Evolutionary conservation across 768 basidiomycete species (phyloP), one percentile per base, ranked within the genome.

Genomic region (Termitomyces sp.): DNA sequence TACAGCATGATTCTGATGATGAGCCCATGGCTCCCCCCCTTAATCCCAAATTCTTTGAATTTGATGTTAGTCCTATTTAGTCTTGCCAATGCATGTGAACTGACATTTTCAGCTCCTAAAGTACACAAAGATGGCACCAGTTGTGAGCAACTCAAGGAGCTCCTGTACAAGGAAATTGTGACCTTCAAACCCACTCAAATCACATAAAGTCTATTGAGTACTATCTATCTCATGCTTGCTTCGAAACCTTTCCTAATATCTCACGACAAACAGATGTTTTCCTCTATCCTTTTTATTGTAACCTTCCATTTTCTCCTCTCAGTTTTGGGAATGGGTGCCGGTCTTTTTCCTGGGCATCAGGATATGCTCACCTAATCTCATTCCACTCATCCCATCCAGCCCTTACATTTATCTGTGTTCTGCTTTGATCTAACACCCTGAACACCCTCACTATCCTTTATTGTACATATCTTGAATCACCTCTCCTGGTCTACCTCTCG

Each of bases 21-120:
- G n/a, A n/a, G n/a, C n/a, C n/a, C n/a, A n/a, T n/a, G n/a, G n/a
- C n/a, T n/a, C n/a, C n/a, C n/a, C n/a, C n/a, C n/a, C n/a, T n/a
- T n/a, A n/a, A n/a, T n/a, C n/a, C n/a, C n/a, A n/a, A n/a, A n/a
- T n/a, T n/a, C n/a, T n/a, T n/a, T n/a, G 94, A 96, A 68, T 98
- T 98, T 70, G 97, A 99, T 72, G 90, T 92, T 63, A 74, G 89
- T 82, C 16, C 32, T 52, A 57, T 42, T 32, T 36, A 47, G 12
- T 6, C 47, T 18, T 27, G n/a, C 30, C 39, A n/a, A n/a, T n/a
- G n/a, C n/a, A n/a, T n/a, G n/a, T n/a, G n/a, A n/a, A n/a, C n/a
- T n/a, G n/a, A n/a, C n/a, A n/a, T n/a, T n/a, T n/a, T n/a, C n/a
- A n/a, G n/a, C n/a, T n/a, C n/a, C n/a, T n/a, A n/a, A n/a, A n/a